These are phyloP conservation scores for Mycosarcoma maydis DNA, from an alignment of 1,284 basidiomycete genomes.

Conservation along the genomic window DNA sequence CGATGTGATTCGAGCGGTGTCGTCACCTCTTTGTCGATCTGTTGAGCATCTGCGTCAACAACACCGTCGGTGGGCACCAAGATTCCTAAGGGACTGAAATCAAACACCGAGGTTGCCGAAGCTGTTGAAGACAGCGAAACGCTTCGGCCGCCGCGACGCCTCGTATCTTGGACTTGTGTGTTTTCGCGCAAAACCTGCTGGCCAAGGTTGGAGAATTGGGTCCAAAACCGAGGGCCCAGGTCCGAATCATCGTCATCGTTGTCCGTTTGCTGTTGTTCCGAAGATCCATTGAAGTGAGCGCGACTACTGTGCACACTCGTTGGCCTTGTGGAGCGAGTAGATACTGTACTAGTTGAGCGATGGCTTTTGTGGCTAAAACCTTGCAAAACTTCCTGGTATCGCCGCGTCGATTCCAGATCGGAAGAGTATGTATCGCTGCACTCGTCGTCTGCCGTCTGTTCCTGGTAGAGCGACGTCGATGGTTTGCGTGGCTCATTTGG, in stretches of 20 bases:
- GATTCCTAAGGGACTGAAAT: conserved; percentile 26
- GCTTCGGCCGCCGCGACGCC: not conserved
- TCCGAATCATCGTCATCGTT: conserved; percentile 8
- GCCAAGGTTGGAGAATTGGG: conserved; percentile 15
- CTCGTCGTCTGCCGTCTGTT: not conserved
- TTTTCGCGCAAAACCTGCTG: conserved; percentile 16
- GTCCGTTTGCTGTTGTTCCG: not conserved
- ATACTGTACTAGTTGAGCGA: conserved; percentile 9
- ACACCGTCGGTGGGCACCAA: conserved; percentile 12
- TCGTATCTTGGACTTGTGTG: not conserved
- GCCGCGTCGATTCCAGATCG: not conserved
- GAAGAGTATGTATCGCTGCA: not conserved
- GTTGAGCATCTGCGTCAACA: not conserved
- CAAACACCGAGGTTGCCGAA: conserved; percentile 24
- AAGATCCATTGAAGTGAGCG: not conserved
- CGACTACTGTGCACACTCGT: conserved; percentile 21
- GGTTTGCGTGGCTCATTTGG: too few relatives aligned
- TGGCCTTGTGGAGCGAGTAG: conserved; percentile 7
- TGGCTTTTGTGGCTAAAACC: conserved; percentile 16
- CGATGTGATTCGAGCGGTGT: not conserved
- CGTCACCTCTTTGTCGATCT: not conserved
- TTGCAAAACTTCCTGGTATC: conserved; percentile 1
- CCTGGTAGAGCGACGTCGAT: not conserved
- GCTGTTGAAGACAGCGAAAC: conserved; percentile 11
- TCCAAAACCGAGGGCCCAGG: conserved; percentile 24